phyloP scores from a whole-genome alignment of 495 filamentous ascomycete genomes.

The Penicillium ochrochloron region DNA sequence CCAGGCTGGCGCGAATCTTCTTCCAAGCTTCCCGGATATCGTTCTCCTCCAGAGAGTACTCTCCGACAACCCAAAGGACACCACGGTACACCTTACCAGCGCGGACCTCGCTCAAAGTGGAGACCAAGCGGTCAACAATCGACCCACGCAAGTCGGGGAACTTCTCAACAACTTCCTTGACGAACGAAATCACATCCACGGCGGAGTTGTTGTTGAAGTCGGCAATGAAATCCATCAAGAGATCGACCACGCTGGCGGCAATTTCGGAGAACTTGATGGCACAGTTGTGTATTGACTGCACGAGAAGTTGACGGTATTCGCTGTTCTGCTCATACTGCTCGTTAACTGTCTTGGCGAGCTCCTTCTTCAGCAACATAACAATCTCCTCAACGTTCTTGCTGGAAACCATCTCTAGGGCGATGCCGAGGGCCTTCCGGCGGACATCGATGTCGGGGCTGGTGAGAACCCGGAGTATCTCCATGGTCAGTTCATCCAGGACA shows the following conservation, averaged over 20 bases:
- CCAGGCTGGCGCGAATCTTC: conserved; percentile 88
- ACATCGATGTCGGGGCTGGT: conserved; percentile 97
- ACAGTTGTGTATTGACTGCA: conserved; percentile 96
- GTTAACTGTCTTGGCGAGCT: conserved; percentile 95
- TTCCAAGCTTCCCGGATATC: conserved; percentile 99
- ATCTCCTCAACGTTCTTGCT: conserved; percentile 99
- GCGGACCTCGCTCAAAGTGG: conserved; percentile 89
- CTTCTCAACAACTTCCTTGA: conserved; percentile 98
- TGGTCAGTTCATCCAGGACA: conserved; percentile 91
- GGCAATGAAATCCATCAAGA: conserved; percentile 99
- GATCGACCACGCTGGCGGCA: conserved; percentile 91
- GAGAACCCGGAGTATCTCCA: conserved; percentile 97
- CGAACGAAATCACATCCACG: conserved; percentile 96
- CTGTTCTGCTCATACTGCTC: conserved; percentile 98
- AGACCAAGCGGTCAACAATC: conserved; percentile 86
- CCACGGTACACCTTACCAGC: conserved; percentile 98
- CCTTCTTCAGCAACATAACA: conserved; percentile 93
- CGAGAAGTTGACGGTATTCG: conserved; percentile 94
- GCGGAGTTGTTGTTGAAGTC: conserved; percentile 98
- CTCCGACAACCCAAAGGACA: conserved; percentile 96
- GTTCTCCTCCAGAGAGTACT: conserved; percentile 90
- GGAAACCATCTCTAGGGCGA: conserved; percentile 96
- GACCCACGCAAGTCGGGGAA: conserved; percentile 87
- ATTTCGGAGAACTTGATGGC: conserved; percentile 99
- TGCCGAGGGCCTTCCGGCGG: conserved; percentile 84